A percentile compares a stretch with the other conserved stretches of the same genome.
These are phyloP conservation scores for Akanthomyces dipterigenus DNA, from an alignment of 2,329 filamentous ascomycete genomes.

Conservation along the genomic window DNA sequence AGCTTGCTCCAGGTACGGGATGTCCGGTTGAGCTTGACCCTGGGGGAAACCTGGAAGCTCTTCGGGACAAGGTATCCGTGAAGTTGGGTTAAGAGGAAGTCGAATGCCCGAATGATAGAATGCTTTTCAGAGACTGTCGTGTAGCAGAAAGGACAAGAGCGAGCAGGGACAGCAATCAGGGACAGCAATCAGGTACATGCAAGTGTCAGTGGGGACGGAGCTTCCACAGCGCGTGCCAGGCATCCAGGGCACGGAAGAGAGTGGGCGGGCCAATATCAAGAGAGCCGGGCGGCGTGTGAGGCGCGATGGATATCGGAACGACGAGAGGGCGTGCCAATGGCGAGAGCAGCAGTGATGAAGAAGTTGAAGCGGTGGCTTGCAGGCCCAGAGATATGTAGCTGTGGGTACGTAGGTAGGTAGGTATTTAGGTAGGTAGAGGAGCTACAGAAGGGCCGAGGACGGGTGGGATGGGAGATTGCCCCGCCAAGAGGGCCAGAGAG, in stretches of 20 bases:
- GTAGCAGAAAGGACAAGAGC: neutral
- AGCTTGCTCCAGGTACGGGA: neutral
- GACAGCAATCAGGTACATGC: neutral
- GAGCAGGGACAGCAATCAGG: conserved; percentile 2
- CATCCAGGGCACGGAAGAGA: neutral
- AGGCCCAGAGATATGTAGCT: neutral
- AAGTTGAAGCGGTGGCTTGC: conserved; percentile 7
- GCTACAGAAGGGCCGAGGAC: neutral
- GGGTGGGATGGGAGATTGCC: conserved; percentile 2
- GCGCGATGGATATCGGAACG: neutral
- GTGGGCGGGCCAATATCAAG: neutral
- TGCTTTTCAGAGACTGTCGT: neutral
- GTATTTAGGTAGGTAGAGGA: neutral
- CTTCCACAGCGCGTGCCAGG: neutral
- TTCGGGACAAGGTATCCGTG: neutral
- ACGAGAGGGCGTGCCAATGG: neutral
- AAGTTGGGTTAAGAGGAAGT: neutral
- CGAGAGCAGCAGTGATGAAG: neutral
- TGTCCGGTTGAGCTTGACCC: neutral
- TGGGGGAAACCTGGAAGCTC: neutral
- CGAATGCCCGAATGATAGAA: neutral
- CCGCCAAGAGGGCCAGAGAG: neutral
- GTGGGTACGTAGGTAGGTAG: too few species aligned
- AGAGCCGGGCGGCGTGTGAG: neutral
- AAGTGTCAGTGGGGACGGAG: conserved; percentile 1